Base-by-base conservation (phyloP, 768 basidiomycete genomes). In the Boletus eberwhitei region DNA sequence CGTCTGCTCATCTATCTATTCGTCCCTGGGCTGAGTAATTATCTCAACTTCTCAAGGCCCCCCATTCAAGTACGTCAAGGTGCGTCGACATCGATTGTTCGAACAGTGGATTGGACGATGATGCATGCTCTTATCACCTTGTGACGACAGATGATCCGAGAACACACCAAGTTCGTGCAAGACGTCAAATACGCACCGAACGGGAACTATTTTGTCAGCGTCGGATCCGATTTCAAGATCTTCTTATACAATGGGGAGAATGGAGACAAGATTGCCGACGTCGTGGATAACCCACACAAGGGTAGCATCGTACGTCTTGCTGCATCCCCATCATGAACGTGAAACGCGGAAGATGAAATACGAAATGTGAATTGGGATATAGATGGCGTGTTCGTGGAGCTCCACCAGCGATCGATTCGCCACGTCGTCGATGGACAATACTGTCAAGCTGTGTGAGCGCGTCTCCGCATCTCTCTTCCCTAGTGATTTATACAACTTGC, bases 171-270 rank as follows among this genome's bases (percentile, higher is more conserved):
- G 68, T 97, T 95, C 64, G 90, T 98, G 16, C 92, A 96, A 71
- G 93, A 96, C 55, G 82, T 98, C 35, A 82, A 84, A 50, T 98
- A 85, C 66, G 79, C 93, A 0, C 84, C 86, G 0, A 86, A 86
- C 9, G 96, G 96, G 2, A 83, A 87, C 39, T 75, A 85, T 40
- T 95, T 98, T 65, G 88, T 84, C 14, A 93, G 91, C 54, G 93
- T 90, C 35, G 96, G 93, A 21, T 88, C 90, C 6, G 96, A 98
- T 68, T 80, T 78, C 31, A 96, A 88, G 74, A 73, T 90, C 21
- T 90, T 97, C 75, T 63, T 98, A 13, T 96, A 95, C 67, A 91
- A 95, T 53, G 96, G 96, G 26, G 88, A 89, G 70, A 86, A 83
- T 2, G 95, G 94, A 1, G 90, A 96, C 26, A 85, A 84, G 4